Evolutionary conservation across 495 filamentous ascomycete species (phyloP), one percentile per base, ranked within the genome.

Genomic region (Penicillium paradoxum): DNA sequence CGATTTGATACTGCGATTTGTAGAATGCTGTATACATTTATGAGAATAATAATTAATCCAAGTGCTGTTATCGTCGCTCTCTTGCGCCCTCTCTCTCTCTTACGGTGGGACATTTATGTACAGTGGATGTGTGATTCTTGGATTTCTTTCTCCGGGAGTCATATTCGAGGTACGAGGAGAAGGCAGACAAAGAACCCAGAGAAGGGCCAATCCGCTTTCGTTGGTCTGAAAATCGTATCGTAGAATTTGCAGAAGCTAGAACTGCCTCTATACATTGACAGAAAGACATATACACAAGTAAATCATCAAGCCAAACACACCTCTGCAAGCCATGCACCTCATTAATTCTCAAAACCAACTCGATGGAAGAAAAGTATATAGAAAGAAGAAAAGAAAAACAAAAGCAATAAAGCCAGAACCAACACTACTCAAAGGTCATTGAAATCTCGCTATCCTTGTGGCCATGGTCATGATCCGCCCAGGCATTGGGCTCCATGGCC

Each of bases 401-500:
- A 33, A 10, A 45, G 22, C 30, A 40, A 41, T 41, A 37, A 17
- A 30, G 49, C 7, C 24, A 27, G 55, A 42, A 25, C 53, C 37
- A 38, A 60, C 55, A 62, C 71, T 66, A 79, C 63, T 77, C 78
- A 66, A 84, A 85, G 13, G 74, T 80, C 78, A 85, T 79, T 30
- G 73, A 72, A 34, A 85, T 73, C 53, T 83, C 79, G 30, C 64
- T 79, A 37, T 74, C 74, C 39, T 70, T 73, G 47, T 75, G 66
- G 43, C 48, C 44, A 22, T 43, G 30, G 13, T 88, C 87, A 41
- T 86, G 80, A 49, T 92, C 88, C 0, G 83, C 86, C 91, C 91
- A 96, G 8, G 89, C 88, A 70, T 96, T 90, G 40, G 75, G 83
- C 57, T 73, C 86, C 29, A 77, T 66, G 34, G 73, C 56, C 67